Percentiles rank a stretch among this genome's conserved stretches.
Evolutionary conservation across 179 eudicot genomes (phyloP).

Genomic region (Spinacia oleracea): DNA sequence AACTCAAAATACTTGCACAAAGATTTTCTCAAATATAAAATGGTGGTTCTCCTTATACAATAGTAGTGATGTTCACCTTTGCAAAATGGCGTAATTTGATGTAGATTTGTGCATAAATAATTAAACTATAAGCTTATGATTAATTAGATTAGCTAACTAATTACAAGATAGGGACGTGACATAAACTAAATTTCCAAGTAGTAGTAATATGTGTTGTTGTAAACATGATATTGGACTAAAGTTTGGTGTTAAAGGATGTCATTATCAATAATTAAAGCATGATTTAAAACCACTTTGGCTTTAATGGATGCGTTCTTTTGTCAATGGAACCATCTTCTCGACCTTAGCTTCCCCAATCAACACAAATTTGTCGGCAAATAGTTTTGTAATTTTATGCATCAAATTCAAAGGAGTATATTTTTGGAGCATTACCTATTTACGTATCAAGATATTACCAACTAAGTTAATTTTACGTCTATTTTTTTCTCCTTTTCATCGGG

Average conservation of each 20-base stretch:
- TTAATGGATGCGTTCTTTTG: constrained; percentile 15
- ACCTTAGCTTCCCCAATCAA: background rate
- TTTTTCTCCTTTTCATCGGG: too few relatives aligned
- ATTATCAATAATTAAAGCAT: constrained; percentile 11
- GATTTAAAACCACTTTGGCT: constrained; percentile 18
- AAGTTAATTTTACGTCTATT: too few relatives aligned
- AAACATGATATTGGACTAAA: background rate
- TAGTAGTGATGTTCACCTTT: background rate
- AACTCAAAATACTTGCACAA: too few relatives aligned
- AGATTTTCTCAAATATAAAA: too few relatives aligned
- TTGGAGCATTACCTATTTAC: too few relatives aligned
- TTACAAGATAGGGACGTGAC: background rate
- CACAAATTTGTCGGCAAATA: constrained; percentile 18
- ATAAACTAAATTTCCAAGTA: background rate
- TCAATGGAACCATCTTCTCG: background rate
- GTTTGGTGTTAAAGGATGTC: background rate
- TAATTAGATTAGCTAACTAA: background rate
- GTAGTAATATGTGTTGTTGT: background rate
- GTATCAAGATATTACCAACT: too few relatives aligned
- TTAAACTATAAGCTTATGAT: background rate
- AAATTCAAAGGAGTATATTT: background rate
- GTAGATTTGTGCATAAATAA: background rate
- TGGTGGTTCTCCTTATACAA: too few relatives aligned
- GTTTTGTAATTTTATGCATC: background rate
- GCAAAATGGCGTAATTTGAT: background rate